phyloP scores from a whole-genome alignment of 768 basidiomycete genomes.

The Tephrocybe sp. region DNA sequence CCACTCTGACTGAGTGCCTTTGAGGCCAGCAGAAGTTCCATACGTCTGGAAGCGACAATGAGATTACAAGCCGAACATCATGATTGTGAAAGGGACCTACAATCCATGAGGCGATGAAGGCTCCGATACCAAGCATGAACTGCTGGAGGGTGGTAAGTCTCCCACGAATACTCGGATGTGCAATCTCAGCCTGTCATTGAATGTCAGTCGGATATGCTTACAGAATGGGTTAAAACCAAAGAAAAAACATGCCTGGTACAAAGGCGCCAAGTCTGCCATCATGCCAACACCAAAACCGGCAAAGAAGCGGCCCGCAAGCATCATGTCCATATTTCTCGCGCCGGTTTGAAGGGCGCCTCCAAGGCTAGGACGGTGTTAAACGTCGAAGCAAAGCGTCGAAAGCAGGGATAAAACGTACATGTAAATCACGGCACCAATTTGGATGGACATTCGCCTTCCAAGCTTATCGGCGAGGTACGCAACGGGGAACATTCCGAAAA shows the following conservation, averaged over 20 bases:
- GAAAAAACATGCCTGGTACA: conserved; percentile 41
- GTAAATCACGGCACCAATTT: conserved; percentile 37
- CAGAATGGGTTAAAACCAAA: not conserved
- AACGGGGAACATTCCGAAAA: conserved; percentile 43
- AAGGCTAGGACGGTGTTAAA: conserved; percentile 21
- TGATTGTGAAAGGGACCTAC: conserved; percentile 19
- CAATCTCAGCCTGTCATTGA: conserved; percentile 44
- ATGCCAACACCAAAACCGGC: conserved; percentile 49
- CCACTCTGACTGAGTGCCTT: conserved; percentile 43
- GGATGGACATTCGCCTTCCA: conserved; percentile 38
- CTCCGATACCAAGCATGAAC: conserved; percentile 51
- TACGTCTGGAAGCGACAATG: conserved; percentile 28
- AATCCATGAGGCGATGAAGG: conserved; percentile 49
- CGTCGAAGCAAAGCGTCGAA: not conserved
- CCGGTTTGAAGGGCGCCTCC: conserved; percentile 47
- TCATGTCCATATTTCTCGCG: conserved; percentile 43
- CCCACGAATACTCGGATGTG: conserved; percentile 55
- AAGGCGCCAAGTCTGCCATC: conserved; percentile 46
- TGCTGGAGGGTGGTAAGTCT: conserved; percentile 49
- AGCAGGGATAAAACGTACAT: conserved; percentile 24
- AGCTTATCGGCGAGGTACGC: conserved; percentile 37
- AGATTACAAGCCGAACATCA: not conserved
- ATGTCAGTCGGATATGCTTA: not conserved
- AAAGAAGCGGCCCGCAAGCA: conserved; percentile 50
- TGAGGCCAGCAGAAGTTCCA: conserved; percentile 37